Evolutionary conservation across 768 basidiomycete genomes (phyloP).

Genomic region (Russula sp.): DNA sequence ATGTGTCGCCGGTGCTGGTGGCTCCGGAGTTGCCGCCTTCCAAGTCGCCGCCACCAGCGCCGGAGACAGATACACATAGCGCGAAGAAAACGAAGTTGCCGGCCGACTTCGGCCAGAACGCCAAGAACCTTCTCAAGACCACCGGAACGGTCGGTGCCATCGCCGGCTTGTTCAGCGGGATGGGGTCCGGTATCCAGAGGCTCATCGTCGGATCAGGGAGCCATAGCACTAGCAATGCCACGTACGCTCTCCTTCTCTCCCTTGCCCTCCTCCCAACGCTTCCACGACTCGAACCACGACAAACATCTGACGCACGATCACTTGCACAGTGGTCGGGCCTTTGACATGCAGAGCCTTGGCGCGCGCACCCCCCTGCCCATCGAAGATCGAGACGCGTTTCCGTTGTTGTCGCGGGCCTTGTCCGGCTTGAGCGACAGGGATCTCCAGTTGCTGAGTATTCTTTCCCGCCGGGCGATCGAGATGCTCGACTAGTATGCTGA

Average conservation of each 20-base stretch:
- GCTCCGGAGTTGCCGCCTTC: too few relatives aligned
- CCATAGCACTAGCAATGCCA: neutral
- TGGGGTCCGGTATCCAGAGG: neutral
- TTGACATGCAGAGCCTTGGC: neutral
- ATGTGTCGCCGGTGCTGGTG: too few relatives aligned
- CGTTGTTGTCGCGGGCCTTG: neutral
- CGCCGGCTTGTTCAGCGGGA: neutral
- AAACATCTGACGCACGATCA: neutral
- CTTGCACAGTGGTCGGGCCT: neutral
- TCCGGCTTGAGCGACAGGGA: neutral
- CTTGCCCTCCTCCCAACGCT: neutral
- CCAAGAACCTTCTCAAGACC: too few relatives aligned
- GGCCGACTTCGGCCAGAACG: too few relatives aligned
- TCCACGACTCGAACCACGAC: neutral
- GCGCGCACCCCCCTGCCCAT: neutral
- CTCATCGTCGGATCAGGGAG: neutral
- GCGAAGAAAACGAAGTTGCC: too few relatives aligned
- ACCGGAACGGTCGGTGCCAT: neutral
- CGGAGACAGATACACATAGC: too few relatives aligned
- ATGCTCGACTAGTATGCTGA: neutral
- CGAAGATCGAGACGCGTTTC: neutral
- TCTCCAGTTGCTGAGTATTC: neutral
- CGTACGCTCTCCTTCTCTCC: neutral
- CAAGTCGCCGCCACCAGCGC: too few relatives aligned
- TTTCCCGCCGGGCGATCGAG: slow-evolving; percentile 3